Evolutionary conservation across 176 grass and related monocot species (phyloP).

Genomic region (Aegilops bicornis): DNA sequence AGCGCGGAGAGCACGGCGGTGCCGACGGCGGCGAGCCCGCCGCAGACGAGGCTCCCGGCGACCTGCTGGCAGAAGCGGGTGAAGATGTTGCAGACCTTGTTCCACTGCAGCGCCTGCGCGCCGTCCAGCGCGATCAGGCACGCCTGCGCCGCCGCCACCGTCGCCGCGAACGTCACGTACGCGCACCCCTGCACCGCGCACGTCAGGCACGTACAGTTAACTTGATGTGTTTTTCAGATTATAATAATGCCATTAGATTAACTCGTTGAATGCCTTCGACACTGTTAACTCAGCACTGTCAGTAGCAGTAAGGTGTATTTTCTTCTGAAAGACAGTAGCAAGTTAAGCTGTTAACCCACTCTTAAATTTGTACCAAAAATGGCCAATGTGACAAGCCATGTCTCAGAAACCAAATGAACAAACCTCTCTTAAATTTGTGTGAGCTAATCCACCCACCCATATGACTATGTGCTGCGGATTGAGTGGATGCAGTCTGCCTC

Average conservation of each 20-base stretch:
- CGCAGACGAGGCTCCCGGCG: slow-evolving; percentile 62
- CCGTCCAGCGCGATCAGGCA: slow-evolving; percentile 58
- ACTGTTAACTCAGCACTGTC: too few relatives aligned
- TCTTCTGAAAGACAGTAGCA: too few relatives aligned
- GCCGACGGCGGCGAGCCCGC: slow-evolving; percentile 37
- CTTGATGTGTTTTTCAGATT: too few relatives aligned
- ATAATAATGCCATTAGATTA: too few relatives aligned
- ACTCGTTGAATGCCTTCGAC: too few relatives aligned
- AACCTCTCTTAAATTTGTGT: not conserved
- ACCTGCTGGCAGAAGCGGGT: slow-evolving; percentile 84
- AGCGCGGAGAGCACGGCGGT: slow-evolving; percentile 48
- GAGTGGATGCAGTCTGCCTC: not conserved
- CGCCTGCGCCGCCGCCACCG: slow-evolving; percentile 63
- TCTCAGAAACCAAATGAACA: too few relatives aligned
- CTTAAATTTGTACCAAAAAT: not conserved
- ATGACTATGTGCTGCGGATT: not conserved
- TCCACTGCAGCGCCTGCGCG: slow-evolving; percentile 60
- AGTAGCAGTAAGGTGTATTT: too few relatives aligned
- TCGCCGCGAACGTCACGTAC: slow-evolving; percentile 63
- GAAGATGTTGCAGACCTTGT: slow-evolving; percentile 94
- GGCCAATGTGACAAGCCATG: too few relatives aligned
- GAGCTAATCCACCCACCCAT: not conserved
- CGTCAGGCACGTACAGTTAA: not conserved
- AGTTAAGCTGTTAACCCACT: not conserved
- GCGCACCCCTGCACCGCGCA: slow-evolving; percentile 22